Evolutionary conservation across 2,329 filamentous ascomycete species (phyloP).

Genomic region (Incumbomyces delicatus): DNA sequence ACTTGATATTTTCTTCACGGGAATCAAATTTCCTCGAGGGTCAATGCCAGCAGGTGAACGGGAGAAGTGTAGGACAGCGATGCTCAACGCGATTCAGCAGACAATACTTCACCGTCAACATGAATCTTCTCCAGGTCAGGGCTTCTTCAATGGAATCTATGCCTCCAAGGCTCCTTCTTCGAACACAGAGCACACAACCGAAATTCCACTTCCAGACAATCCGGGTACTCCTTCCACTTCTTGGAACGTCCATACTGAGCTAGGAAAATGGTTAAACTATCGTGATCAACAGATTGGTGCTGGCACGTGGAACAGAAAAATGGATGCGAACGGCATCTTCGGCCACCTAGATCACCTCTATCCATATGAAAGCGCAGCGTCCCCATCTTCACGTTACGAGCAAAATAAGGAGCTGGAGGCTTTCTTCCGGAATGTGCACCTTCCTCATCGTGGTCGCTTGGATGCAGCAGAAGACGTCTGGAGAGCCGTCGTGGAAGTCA

Average conservation of each 20-base stretch:
- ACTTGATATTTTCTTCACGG: neutral
- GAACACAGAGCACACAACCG: neutral
- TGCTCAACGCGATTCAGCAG: neutral
- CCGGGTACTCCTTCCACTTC: neutral
- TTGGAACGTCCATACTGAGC: neutral
- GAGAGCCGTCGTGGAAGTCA: slow-evolving; percentile 1
- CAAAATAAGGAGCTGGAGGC: neutral
- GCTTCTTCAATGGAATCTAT: neutral
- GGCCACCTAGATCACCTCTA: neutral
- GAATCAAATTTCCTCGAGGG: neutral
- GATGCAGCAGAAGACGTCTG: neutral
- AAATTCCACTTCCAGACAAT: neutral
- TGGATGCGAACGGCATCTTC: neutral
- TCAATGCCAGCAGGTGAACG: neutral
- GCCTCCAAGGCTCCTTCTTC: neutral
- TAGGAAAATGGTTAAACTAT: neutral
- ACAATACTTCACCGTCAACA: neutral
- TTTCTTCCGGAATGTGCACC: neutral
- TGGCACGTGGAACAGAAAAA: neutral
- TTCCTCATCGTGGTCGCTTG: neutral
- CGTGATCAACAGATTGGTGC: neutral
- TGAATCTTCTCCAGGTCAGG: neutral
- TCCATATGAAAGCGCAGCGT: neutral
- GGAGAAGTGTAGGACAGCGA: neutral
- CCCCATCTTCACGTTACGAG: neutral